phyloP scores from a whole-genome alignment of 2,329 filamentous ascomycete species.

The Mariannaea sp. region DNA sequence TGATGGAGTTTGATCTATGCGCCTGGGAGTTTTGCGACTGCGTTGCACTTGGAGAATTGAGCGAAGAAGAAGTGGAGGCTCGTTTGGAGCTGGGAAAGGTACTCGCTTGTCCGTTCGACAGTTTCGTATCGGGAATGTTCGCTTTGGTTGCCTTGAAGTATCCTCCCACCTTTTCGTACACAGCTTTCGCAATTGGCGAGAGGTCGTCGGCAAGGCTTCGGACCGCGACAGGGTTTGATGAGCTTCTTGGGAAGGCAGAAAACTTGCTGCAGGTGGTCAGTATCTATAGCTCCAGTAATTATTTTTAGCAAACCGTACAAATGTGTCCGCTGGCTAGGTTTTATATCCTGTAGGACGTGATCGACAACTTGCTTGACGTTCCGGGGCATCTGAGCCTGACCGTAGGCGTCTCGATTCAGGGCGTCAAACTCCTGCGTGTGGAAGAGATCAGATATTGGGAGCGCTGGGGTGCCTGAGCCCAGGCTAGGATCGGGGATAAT shows the following conservation, averaged over 20 bases:
- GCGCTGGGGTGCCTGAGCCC: conserved; percentile 59
- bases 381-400: conserved; percentile 62
- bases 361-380: conserved; percentile 73
- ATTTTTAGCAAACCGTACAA: conserved; percentile 57
- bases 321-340: conserved; percentile 70
- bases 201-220: conserved; percentile 48
- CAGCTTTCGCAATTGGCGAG: conserved; percentile 52
- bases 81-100: conserved; percentile 28
- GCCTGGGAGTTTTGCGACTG: conserved; percentile 37
- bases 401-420: conserved; percentile 72
- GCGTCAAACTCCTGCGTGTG: conserved; percentile 62
- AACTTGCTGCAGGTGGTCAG: conserved; percentile 58
- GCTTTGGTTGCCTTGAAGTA: conserved; percentile 48
- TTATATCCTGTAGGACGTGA: conserved; percentile 75
- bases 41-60: conserved; percentile 28
- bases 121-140: conserved; percentile 37
- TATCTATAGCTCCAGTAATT: not conserved
- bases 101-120: conserved; percentile 44
- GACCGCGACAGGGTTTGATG: conserved; percentile 28
- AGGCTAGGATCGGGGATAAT: conserved; percentile 69
- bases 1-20: conserved; percentile 44
- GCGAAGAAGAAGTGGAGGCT: conserved; percentile 27
- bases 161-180: conserved; percentile 48
- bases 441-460: conserved; percentile 57
- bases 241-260: conserved; percentile 38